Evolutionary conservation across 768 basidiomycete species (phyloP).

Genomic region (Guyanaporus albipodus): DNA sequence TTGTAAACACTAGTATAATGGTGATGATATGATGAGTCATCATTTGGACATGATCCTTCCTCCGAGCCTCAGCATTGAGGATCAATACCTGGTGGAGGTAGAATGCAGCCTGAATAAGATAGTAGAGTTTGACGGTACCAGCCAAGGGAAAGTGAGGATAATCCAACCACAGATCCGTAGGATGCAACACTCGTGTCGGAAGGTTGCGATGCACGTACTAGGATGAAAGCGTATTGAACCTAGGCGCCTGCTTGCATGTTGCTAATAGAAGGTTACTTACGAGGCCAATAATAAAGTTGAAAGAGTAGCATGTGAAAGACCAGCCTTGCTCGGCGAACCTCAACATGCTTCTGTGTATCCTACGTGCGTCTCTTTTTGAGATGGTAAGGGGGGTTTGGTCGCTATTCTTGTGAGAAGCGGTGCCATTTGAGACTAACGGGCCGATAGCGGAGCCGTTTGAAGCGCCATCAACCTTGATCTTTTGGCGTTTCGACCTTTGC

Average conservation of each 20-base stretch:
- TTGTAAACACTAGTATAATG: slow-evolving; percentile 65
- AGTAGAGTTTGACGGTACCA: slow-evolving; percentile 85
- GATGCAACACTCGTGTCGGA: slow-evolving; percentile 62
- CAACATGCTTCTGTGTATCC: slow-evolving; percentile 66
- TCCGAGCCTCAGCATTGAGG: slow-evolving; percentile 85
- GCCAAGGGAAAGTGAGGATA: slow-evolving; percentile 84
- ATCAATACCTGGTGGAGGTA: slow-evolving; percentile 91
- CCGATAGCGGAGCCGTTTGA: slow-evolving; percentile 25
- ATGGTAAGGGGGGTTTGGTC: slow-evolving; percentile 14
- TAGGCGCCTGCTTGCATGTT: neutral
- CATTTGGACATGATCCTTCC: slow-evolving; percentile 96
- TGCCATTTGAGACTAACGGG: slow-evolving; percentile 28
- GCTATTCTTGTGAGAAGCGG: slow-evolving; percentile 25
- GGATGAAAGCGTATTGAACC: slow-evolving; percentile 7
- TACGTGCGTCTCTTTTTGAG: slow-evolving; percentile 48
- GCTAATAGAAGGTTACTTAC: slow-evolving; percentile 50
- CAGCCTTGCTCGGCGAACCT: slow-evolving; percentile 97
- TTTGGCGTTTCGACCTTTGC: slow-evolving; percentile 20
- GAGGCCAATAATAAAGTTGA: slow-evolving; percentile 74
- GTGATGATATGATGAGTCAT: slow-evolving; percentile 94
- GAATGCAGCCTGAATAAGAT: slow-evolving; percentile 80
- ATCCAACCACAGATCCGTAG: slow-evolving; percentile 64
- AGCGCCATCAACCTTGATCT: slow-evolving; percentile 22
- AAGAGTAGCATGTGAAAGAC: slow-evolving; percentile 75
- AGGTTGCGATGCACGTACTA: slow-evolving; percentile 80